A percentile compares a stretch with the other conserved stretches of the same genome.
These are phyloP conservation scores for Oleoguttula mirabilis DNA, from an alignment of 495 filamentous ascomycete species.

Conservation along the genomic window DNA sequence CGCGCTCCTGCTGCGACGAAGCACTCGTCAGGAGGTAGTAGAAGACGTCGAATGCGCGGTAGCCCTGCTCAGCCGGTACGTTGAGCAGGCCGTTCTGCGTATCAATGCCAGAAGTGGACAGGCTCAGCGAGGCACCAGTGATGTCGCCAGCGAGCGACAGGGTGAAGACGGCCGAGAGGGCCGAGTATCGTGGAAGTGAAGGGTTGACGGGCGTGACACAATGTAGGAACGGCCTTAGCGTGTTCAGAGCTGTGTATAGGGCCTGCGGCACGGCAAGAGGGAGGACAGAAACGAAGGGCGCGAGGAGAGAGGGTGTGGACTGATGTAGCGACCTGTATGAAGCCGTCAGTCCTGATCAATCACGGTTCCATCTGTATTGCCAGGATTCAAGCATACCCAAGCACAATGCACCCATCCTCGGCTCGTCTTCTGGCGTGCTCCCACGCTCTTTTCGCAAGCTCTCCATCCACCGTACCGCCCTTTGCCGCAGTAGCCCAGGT, in stretches of 20 bases:
- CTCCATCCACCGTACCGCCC: conserved; percentile 65
- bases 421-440: conserved; percentile 91
- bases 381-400: conserved; percentile 46
- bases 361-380: not conserved
- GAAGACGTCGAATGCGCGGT: conserved; percentile 95
- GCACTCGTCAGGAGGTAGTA: conserved; percentile 89
- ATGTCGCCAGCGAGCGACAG: conserved; percentile 71
- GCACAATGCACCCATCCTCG: conserved; percentile 86
- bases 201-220: conserved; percentile 84
- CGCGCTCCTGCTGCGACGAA: conserved; percentile 79
- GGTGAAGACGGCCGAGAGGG: conserved; percentile 66
- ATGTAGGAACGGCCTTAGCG: conserved; percentile 71
- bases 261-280: conserved; percentile 63
- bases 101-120: conserved; percentile 83
- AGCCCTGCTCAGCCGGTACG: conserved; percentile 65
- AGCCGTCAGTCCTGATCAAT: not conserved
- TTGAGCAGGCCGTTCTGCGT: conserved; percentile 69
- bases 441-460: conserved; percentile 76
- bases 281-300: conserved; percentile 67
- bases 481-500: conserved; percentile 77
- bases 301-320: conserved; percentile 73
- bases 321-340: conserved; percentile 27
- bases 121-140: conserved; percentile 57
- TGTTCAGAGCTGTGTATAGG: conserved; percentile 63
- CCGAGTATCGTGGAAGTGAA: conserved; percentile 67